These are phyloP conservation scores for Dictyostelium brefeldianum DNA, from an alignment of 78 protist genomes.

Conservation along the genomic window DNA sequence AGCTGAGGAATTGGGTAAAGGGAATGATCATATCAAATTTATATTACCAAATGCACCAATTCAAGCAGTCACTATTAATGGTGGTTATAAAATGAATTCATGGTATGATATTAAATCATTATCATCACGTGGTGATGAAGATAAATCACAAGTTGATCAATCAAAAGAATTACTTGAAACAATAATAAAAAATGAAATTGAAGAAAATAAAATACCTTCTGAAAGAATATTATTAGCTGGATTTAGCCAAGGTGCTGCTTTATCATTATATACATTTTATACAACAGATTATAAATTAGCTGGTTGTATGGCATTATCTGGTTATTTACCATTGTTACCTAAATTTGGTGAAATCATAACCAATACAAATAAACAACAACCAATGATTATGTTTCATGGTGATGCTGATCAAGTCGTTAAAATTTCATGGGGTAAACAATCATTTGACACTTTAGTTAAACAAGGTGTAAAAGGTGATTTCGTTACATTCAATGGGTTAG, in stretches of 20 bases:
- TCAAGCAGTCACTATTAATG: conserved; percentile 60
- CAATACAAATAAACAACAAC: conserved; percentile 21
- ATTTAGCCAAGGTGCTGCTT: conserved; percentile 79
- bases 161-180: conserved; percentile 29
- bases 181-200: conserved; percentile 41
- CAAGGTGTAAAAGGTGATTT: conserved; percentile 43
- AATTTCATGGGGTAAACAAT: conserved; percentile 44
- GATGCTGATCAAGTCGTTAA: conserved; percentile 43
- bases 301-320: conserved; percentile 55
- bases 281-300: conserved; percentile 16
- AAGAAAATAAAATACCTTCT: conserved; percentile 51
- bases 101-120: conserved; percentile 81
- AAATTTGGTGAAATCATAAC: background rate
- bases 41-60: conserved; percentile 70
- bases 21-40: conserved; percentile 27
- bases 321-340: conserved; percentile 32
- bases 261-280: conserved; percentile 68
- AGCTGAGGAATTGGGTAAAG: background rate
- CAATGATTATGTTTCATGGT: conserved; percentile 51
- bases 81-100: conserved; percentile 43
- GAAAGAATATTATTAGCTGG: conserved; percentile 28
- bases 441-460: conserved; percentile 1
- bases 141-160: conserved; percentile 38
- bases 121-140: conserved; percentile 34
- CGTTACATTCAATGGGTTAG: background rate